Percentiles rank a stretch among this genome's conserved stretches.
Evolutionary conservation across 2,329 filamentous ascomycete genomes (phyloP).

Genomic region (Pseudogymnoascus sp.): DNA sequence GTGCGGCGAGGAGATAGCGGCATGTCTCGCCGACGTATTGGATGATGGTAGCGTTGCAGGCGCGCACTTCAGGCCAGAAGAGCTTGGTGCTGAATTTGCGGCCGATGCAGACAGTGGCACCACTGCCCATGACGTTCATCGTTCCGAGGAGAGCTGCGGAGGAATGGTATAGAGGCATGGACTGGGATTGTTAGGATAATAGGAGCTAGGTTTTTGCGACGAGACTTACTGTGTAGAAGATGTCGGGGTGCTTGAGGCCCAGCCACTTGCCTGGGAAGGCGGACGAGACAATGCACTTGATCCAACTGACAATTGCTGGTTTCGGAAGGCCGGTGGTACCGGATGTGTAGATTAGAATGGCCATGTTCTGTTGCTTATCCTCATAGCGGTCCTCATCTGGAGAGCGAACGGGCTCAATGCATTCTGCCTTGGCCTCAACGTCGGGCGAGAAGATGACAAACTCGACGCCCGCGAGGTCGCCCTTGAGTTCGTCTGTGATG

Average conservation of each 20-base stretch:
- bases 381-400: slow-evolving; percentile 50
- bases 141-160: slow-evolving; percentile 68
- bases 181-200: slow-evolving; percentile 36
- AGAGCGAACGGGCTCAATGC: slow-evolving; percentile 45
- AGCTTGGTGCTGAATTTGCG: slow-evolving; percentile 68
- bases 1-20: slow-evolving; percentile 66
- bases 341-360: slow-evolving; percentile 73
- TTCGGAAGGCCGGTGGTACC: slow-evolving; percentile 83
- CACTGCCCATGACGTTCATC: slow-evolving; percentile 48
- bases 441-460: slow-evolving; percentile 56
- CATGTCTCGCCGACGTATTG: slow-evolving; percentile 88
- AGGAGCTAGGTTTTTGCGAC: neutral
- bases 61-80: slow-evolving; percentile 72
- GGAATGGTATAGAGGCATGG: slow-evolving; percentile 85
- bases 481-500: slow-evolving; percentile 49
- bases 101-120: slow-evolving; percentile 62
- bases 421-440: slow-evolving; percentile 45
- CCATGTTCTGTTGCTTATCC: slow-evolving; percentile 46
- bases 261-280: slow-evolving; percentile 49
- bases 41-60: slow-evolving; percentile 62
- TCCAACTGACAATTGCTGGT: slow-evolving; percentile 67
- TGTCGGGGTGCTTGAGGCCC: slow-evolving; percentile 51
- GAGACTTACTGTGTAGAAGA: slow-evolving; percentile 61
- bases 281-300: slow-evolving; percentile 49
- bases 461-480: slow-evolving; percentile 42